Evolutionary conservation across 495 filamentous ascomycete genomes (phyloP).

Genomic region (Hypoxylon cercidicola): DNA sequence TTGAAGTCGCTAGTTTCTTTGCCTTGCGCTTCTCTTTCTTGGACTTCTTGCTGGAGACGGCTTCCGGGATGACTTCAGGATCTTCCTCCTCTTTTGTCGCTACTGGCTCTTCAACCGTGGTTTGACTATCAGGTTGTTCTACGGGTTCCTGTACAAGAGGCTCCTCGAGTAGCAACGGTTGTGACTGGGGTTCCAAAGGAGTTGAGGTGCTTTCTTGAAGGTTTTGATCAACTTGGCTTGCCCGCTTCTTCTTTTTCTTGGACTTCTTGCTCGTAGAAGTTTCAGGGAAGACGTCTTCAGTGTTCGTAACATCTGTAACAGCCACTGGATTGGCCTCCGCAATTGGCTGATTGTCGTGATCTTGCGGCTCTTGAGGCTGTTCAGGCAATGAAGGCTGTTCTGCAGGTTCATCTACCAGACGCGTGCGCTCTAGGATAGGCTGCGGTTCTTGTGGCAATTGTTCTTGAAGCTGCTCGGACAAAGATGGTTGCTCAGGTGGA

Average conservation of each 20-base stretch:
- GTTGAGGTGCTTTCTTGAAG: constrained; percentile 15
- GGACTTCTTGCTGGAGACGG: constrained; percentile 38
- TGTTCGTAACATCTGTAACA: constrained; percentile 1
- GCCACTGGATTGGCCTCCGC: constrained; percentile 23
- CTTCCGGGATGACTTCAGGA: constrained; percentile 23
- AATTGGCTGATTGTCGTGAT: constrained; percentile 23
- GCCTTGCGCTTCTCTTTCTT: constrained; percentile 49
- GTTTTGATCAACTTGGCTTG: constrained; percentile 26
- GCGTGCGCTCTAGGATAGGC: constrained; percentile 6
- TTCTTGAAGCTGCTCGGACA: too few species aligned
- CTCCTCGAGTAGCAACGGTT: constrained; percentile 21
- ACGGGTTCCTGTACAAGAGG: constrained; percentile 23
- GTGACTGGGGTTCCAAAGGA: constrained; percentile 30
- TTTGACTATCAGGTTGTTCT: constrained; percentile 24
- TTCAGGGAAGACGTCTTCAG: constrained; percentile 27
- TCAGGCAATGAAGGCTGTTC: constrained; percentile 14
- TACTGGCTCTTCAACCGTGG: constrained; percentile 28
- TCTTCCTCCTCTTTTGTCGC: constrained; percentile 3
- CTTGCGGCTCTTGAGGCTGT: constrained; percentile 31
- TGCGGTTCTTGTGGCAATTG: neutral
- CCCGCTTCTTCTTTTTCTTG: constrained; percentile 43
- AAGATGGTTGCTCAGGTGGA: too few species aligned
- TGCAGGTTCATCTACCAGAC: constrained; percentile 17
- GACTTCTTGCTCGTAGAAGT: constrained; percentile 34
- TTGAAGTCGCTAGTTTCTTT: constrained; percentile 27